Evolutionary conservation across 2,329 filamentous ascomycete species (phyloP), one percentile per base, ranked within the genome.

Genomic region (Calonectria fujianensis): DNA sequence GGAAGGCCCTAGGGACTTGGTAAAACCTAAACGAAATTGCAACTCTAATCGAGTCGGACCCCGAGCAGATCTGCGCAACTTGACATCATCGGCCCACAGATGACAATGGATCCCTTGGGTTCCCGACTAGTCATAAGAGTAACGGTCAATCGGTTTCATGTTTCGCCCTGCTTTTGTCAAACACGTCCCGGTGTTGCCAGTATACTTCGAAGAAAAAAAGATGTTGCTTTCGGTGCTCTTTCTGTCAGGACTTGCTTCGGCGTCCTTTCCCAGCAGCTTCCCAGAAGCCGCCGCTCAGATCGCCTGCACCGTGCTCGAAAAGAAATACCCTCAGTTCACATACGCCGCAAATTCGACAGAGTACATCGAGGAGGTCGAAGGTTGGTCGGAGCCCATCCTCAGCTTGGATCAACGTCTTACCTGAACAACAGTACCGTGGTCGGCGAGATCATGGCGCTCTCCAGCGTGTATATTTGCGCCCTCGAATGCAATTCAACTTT

Each of bases 11-110:
- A 59, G 52, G 35, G 52, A 59, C 32, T 35, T 32, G 45, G 45
- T 48, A 48, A 48, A 48, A 48, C 45, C 45, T 48, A 48, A 48
- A 48, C 45, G 45, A 48, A 48, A 48, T 48, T 48, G 45, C 45
- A 48, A 48, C 45, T 48, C 45, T 11, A 48, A 48, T 24, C 20
- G n/a, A 48, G 45, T 48, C 45, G 20, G 20, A 13, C 45, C 45
- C 45, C 45, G 45, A 48, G n/a, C 45, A 48, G 32, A 35, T 29
- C 32, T 35, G 32, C 27, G 14, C 27, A 57, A 14, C 32, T 57
- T 29, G 52, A 31, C 32, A 57, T 57, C 32, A 41, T 64, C 31
- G 35, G 35, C n/a, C 31, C 31, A 63, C 29, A 50, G 20, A 32
- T 54, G 31, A 11, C 69, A n/a, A 69, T 27, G 54, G 39, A 29